Percentiles rank a stretch among this genome's conserved stretches.
Evolutionary conservation across 257 asterid species (phyloP).

Genomic region (Solanum tarijense): DNA sequence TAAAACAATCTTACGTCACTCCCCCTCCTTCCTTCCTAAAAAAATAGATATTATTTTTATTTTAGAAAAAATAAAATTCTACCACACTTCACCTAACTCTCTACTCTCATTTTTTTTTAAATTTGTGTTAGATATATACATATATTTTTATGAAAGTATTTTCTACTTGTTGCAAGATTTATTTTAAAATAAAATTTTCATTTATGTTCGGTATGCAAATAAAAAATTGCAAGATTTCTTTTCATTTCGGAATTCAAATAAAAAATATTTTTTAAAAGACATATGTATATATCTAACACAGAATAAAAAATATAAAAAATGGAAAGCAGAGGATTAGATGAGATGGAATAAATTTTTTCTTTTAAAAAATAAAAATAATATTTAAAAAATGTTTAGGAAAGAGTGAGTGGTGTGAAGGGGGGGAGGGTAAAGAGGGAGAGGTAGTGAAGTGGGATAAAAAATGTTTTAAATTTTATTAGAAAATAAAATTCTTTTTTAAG

Average conservation of each 20-base stretch:
- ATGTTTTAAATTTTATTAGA: too few species aligned
- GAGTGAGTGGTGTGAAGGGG: neutral
- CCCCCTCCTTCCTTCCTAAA: neutral
- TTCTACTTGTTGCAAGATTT: neutral
- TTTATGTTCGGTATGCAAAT: neutral
- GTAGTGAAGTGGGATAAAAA: neutral
- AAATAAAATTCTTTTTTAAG: neutral
- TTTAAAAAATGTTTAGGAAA: neutral
- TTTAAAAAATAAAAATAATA: too few species aligned
- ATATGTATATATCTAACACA: neutral
- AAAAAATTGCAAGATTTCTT: too few species aligned
- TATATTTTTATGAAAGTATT: neutral
- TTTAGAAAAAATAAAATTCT: neutral
- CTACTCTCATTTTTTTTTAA: too few species aligned
- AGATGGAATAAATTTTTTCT: neutral
- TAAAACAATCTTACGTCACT: neutral
- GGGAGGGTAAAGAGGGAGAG: neutral
- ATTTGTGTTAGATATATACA: too few species aligned
- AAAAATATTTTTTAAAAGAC: too few species aligned
- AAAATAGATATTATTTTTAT: too few species aligned
- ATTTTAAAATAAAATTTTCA: too few species aligned
- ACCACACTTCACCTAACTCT: neutral
- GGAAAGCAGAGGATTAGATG: neutral
- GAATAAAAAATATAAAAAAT: too few species aligned
- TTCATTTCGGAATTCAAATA: neutral